Percentiles rank a stretch among this genome's conserved stretches.
Evolutionary conservation across 306 rosid genomes (phyloP).

Genomic region (Mimosa pudica): DNA sequence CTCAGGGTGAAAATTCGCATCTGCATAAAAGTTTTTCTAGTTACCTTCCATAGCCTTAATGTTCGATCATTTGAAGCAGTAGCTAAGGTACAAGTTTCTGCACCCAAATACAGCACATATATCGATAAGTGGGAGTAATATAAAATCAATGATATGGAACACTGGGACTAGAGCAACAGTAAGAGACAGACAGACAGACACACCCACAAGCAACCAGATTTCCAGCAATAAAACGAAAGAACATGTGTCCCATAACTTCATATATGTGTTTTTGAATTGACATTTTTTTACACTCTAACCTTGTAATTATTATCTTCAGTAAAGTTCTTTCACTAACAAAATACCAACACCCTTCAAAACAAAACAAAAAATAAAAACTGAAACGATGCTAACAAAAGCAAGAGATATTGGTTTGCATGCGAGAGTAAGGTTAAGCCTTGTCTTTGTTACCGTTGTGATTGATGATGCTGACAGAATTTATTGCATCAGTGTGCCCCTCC

Average conservation of each 20-base stretch:
- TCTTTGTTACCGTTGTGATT: slow-evolving; percentile 57
- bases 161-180: background rate
- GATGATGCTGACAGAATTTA: slow-evolving; percentile 70
- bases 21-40: slow-evolving; percentile 15
- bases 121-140: background rate
- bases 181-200: background rate
- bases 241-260: background rate
- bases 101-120: slow-evolving; percentile 47
- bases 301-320: background rate
- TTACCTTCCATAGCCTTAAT: slow-evolving; percentile 92
- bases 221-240: slow-evolving; percentile 3
- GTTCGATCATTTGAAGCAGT: slow-evolving; percentile 91
- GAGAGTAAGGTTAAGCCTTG: background rate
- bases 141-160: background rate
- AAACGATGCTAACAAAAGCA: background rate
- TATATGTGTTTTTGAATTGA: background rate
- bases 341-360: background rate
- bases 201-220: slow-evolving; percentile 13
- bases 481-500: slow-evolving; percentile 78
- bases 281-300: background rate
- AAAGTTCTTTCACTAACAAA: background rate
- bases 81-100: slow-evolving; percentile 54
- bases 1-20: slow-evolving; percentile 19
- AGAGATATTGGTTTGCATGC: background rate
- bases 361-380: background rate